Conservation (phyloP, 129 eudicot genomes). For the Flaveria sonorensis region DNA sequence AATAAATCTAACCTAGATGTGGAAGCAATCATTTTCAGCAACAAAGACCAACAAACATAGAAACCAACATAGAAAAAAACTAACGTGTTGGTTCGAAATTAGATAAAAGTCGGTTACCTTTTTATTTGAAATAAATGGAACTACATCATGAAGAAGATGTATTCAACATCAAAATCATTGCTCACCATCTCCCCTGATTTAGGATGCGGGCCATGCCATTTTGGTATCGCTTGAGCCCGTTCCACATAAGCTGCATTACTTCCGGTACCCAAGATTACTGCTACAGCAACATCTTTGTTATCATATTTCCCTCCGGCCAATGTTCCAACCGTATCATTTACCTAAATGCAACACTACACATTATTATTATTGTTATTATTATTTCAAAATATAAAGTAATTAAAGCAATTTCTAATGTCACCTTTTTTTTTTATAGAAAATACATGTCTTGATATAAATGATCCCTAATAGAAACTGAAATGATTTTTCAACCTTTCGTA, state of each 20-base stretch:
- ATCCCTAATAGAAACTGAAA: too few relatives aligned
- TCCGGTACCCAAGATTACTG: constrained; percentile 94
- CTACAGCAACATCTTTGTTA: constrained; percentile 58
- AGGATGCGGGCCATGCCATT: constrained; percentile 87
- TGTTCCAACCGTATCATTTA: constrained; percentile 94
- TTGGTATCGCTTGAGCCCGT: constrained; percentile 80
- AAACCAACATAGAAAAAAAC: not conserved
- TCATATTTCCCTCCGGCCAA: constrained; percentile 84
- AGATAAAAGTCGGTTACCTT: not conserved
- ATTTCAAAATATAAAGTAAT: not conserved
- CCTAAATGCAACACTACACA: constrained; percentile 37
- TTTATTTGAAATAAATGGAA: not conserved
- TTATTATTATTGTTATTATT: too few relatives aligned
- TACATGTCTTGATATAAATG: too few relatives aligned
- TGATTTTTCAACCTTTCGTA: too few relatives aligned
- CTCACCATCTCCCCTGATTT: constrained; percentile 90
- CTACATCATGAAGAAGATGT: not conserved
- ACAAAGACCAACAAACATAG: not conserved
- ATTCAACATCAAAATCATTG: not conserved
- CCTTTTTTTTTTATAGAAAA: not conserved
- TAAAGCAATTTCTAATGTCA: not conserved
- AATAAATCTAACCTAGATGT: not conserved
- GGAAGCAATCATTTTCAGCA: not conserved
- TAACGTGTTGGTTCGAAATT: not conserved
- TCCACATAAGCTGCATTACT: constrained; percentile 96